Evolutionary conservation across 768 basidiomycete genomes (phyloP).

Genomic region (Chalciporus sphaerocephalus): DNA sequence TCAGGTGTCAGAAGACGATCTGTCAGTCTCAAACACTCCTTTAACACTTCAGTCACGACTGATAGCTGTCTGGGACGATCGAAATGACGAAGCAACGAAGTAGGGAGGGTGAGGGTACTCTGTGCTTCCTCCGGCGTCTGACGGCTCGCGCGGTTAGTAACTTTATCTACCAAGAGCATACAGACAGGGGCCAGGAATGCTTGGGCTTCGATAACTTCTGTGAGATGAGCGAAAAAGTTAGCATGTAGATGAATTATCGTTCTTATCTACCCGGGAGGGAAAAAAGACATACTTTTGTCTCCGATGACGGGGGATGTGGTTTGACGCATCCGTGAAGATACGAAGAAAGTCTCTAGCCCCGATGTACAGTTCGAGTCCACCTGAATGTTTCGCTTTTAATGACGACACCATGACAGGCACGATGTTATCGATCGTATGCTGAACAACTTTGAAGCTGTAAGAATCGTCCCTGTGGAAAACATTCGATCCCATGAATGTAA

Average conservation of each 20-base stretch:
- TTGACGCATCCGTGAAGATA: slow-evolving; percentile 90
- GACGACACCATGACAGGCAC: slow-evolving; percentile 90
- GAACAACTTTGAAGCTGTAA: slow-evolving; percentile 92
- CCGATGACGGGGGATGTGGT: slow-evolving; percentile 89
- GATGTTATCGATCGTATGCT: slow-evolving; percentile 90
- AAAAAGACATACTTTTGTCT: slow-evolving; percentile 64
- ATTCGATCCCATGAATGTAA: slow-evolving; percentile 99
- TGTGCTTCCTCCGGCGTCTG: slow-evolving; percentile 58
- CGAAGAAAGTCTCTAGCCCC: slow-evolving; percentile 77
- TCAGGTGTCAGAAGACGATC: slow-evolving; percentile 38
- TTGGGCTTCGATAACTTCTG: slow-evolving; percentile 71
- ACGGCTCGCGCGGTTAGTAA: slow-evolving; percentile 62
- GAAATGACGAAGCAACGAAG: slow-evolving; percentile 59
- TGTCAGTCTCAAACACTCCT: slow-evolving; percentile 61
- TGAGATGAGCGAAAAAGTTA: slow-evolving; percentile 87
- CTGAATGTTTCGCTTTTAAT: slow-evolving; percentile 53
- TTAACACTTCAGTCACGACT: slow-evolving; percentile 60
- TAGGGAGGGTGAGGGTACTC: slow-evolving; percentile 59
- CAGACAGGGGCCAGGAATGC: slow-evolving; percentile 80
- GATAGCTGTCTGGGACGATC: slow-evolving; percentile 44
- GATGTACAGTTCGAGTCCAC: slow-evolving; percentile 57
- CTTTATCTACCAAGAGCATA: slow-evolving; percentile 82
- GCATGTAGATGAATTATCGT: slow-evolving; percentile 3
- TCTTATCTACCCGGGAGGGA: background rate
- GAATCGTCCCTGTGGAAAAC: slow-evolving; percentile 95